A percentile compares a stretch with the other conserved stretches of the same genome.
Evolutionary conservation across 768 basidiomycete genomes (phyloP).

Genomic region (Russula lepida): DNA sequence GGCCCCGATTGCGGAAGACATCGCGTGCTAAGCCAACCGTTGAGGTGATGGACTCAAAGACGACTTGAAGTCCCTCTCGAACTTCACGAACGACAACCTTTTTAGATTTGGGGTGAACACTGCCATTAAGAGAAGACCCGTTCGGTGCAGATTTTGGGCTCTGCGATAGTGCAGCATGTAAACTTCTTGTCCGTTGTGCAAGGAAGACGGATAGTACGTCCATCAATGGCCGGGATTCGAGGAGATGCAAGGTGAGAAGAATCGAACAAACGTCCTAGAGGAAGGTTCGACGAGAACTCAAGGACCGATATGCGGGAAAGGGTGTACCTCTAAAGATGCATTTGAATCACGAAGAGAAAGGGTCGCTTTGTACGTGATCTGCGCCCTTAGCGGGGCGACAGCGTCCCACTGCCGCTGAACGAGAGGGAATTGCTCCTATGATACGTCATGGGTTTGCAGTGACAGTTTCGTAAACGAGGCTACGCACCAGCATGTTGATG

Average conservation of each 20-base stretch:
- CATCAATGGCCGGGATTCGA: conserved; percentile 73
- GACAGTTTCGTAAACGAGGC: background rate
- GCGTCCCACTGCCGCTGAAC: conserved; percentile 91
- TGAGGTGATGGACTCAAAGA: conserved; percentile 46
- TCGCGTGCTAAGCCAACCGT: conserved; percentile 51
- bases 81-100: conserved; percentile 42
- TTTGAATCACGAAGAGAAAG: conserved; percentile 60
- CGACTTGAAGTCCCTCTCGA: conserved; percentile 42
- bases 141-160: conserved; percentile 1
- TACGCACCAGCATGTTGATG: conserved; percentile 52
- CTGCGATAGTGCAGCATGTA: conserved; percentile 34
- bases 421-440: conserved; percentile 77
- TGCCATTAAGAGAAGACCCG: conserved; percentile 14
- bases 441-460: background rate
- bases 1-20: conserved; percentile 41
- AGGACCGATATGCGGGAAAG: background rate
- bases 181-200: conserved; percentile 55
- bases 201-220: conserved; percentile 69
- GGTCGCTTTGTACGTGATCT: conserved; percentile 85
- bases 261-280: conserved; percentile 65
- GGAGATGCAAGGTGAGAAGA: conserved; percentile 75
- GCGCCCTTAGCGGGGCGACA: conserved; percentile 76
- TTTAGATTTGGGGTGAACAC: conserved; percentile 19
- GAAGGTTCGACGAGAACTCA: conserved; percentile 4
- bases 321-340: conserved; percentile 44